Evolutionary conservation across 2,329 filamentous ascomycete genomes (phyloP).

Genomic region (Beauveria sp.): DNA sequence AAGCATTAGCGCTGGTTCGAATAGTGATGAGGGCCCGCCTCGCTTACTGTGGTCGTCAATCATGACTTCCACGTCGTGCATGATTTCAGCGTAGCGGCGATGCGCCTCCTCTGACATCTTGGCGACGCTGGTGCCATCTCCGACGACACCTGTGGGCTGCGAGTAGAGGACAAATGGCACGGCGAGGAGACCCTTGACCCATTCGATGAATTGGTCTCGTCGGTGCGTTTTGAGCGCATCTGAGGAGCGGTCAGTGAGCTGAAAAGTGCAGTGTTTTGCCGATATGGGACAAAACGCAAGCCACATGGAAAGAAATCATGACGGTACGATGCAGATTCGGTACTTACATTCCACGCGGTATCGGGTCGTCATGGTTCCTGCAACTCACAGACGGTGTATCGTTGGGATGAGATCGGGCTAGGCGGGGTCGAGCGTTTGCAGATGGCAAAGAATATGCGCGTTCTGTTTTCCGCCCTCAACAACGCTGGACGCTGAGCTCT

Average conservation of each 20-base stretch:
- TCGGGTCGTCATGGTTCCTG: conserved; percentile 47
- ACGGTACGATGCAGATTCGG: not conserved
- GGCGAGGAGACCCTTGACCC: conserved; percentile 90
- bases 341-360: conserved; percentile 68
- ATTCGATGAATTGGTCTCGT: conserved; percentile 87
- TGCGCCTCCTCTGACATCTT: conserved; percentile 76
- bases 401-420: not conserved
- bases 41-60: conserved; percentile 79
- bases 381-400: not conserved
- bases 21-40: too few species aligned
- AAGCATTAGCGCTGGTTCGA: not conserved
- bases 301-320: not conserved
- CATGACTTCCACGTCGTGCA: conserved; percentile 85
- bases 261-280: not conserved
- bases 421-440: conserved; percentile 4
- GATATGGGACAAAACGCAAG: not conserved
- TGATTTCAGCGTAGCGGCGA: conserved; percentile 86
- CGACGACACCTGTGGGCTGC: conserved; percentile 81
- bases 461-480: not conserved
- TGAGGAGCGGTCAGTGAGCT: conserved; percentile 20
- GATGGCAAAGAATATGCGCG: not conserved
- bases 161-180: conserved; percentile 96
- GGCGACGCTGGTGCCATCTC: conserved; percentile 56
- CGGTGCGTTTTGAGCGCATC: conserved; percentile 74
- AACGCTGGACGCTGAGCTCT: not conserved